A percentile compares a stretch with the other conserved stretches of the same genome.
Conservation (phyloP, 192 early-diverging fungal genomes). For the Dispira simplex region DNA sequence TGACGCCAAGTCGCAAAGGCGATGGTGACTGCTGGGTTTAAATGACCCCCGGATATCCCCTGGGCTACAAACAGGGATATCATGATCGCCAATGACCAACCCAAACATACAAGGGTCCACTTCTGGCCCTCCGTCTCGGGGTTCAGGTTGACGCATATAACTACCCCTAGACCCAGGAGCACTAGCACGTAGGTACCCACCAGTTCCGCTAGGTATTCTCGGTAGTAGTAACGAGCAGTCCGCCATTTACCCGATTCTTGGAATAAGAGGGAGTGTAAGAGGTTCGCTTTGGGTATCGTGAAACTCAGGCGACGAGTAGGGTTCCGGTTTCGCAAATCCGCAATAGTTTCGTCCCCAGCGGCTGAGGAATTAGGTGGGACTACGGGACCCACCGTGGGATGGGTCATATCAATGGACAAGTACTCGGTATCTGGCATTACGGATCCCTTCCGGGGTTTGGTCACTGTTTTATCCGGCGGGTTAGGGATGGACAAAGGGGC, state of each 20-base stretch:
- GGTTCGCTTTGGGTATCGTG: not conserved
- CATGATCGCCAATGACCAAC: slow-evolving; percentile 14
- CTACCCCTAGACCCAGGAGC: slow-evolving; percentile 46
- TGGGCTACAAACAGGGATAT: not conserved
- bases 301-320: not conserved
- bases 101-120: slow-evolving; percentile 1
- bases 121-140: slow-evolving; percentile 12
- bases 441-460: too few species aligned
- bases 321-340: not conserved
- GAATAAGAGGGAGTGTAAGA: not conserved
- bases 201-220: slow-evolving; percentile 59
- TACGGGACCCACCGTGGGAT: not conserved
- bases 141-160: slow-evolving; percentile 30
- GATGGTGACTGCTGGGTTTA: slow-evolving; percentile 16
- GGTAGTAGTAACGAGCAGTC: slow-evolving; percentile 13
- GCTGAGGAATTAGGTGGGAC: not conserved
- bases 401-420: too few species aligned
- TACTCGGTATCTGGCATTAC: too few species aligned
- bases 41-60: slow-evolving; percentile 12
- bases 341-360: not conserved
- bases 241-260: not conserved
- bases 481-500: too few species aligned
- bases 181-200: slow-evolving; percentile 54
- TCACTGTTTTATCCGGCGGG: too few species aligned
- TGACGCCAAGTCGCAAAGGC: slow-evolving; percentile 8